phyloP scores from a whole-genome alignment of 176 grass and related monocot species.

The Ananas comosus region DNA sequence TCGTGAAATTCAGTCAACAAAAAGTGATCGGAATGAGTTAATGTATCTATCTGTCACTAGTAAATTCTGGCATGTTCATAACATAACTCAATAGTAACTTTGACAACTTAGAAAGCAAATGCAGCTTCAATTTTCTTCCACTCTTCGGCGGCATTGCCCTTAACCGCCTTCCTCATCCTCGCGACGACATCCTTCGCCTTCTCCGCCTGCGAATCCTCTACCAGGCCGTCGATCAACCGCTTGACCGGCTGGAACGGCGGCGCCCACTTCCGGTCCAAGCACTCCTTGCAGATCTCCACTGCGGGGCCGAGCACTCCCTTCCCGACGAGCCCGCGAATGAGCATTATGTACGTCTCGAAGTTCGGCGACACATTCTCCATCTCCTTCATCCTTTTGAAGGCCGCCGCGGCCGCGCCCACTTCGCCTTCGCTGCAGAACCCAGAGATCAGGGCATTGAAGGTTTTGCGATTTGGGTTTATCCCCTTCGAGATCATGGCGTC shows the following conservation, averaged over 20 bases:
- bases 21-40: no score
- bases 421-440: constrained; percentile 48
- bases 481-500: constrained; percentile 36
- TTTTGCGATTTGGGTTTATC: constrained; percentile 27
- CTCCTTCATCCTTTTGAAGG: constrained; percentile 52
- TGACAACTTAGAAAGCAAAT: constrained; percentile 20
- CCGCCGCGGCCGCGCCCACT: constrained; percentile 32
- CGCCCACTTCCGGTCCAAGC: constrained; percentile 48
- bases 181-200: constrained; percentile 41
- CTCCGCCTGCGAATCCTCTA: constrained; percentile 44
- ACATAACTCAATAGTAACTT: background rate
- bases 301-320: constrained; percentile 36
- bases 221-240: constrained; percentile 42
- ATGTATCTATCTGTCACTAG: no score
- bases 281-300: constrained; percentile 54
- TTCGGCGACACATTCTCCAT: constrained; percentile 39
- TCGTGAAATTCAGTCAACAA: no score
- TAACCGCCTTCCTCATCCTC: constrained; percentile 40
- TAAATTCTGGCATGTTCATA: no score
- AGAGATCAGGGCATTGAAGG: constrained; percentile 51
- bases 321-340: constrained; percentile 48
- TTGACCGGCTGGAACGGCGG: constrained; percentile 48
- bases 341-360: constrained; percentile 38
- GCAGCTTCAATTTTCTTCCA: constrained; percentile 68
- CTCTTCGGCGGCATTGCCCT: constrained; percentile 40